Evolutionary conservation across 73 alveolate species (phyloP), one percentile per base, ranked within the genome.

Genomic region (Paramecium sexaurelia): DNA sequence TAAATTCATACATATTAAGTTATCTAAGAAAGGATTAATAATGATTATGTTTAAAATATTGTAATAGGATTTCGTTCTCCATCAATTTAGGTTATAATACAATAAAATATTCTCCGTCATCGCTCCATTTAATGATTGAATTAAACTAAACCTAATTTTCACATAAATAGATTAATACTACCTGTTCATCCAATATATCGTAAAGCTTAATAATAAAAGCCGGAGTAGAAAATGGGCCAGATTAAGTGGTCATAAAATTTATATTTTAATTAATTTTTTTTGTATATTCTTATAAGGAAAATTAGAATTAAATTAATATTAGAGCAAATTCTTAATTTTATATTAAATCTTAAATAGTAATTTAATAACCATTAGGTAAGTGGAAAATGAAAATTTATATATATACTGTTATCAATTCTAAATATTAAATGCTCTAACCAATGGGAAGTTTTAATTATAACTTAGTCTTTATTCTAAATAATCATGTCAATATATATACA

Each of bases 201-300:
- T 71, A 71, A n/a, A 71, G 56, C 43, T 71, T 71, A 15, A 71
- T 71, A 0, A 71, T 71, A 36, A 71, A 71, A 71, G 55, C 56
- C 5, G 86, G 56, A 71, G 86, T 71, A n/a, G 86, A 71, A 37
- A 71, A 71, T 17, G 83, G 39, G 47, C 83, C 83, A 61, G 83
- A 61, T 61, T 61, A 61, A 22, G 39, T 61, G 9, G 83, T 32
- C 83, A 61, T 61, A 22, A 10, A 51, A 17, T 15, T 51, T 51
- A 51, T 51, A 51, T 17, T 51, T n/a, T 51, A 51, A 51, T 51
- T 51, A 51, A 17, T 51, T 51, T 39, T 43, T n/a, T 51, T 4
- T 51, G 26, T 8, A 51, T 35, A 51, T 7, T 17, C 29, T n/a
- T n/a, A n/a, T n/a, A n/a, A 51, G 17, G 26, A 47, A 47, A 43